Base-by-base conservation (phyloP, 345 rosid species). In the Eucalyptus rudis region DNA sequence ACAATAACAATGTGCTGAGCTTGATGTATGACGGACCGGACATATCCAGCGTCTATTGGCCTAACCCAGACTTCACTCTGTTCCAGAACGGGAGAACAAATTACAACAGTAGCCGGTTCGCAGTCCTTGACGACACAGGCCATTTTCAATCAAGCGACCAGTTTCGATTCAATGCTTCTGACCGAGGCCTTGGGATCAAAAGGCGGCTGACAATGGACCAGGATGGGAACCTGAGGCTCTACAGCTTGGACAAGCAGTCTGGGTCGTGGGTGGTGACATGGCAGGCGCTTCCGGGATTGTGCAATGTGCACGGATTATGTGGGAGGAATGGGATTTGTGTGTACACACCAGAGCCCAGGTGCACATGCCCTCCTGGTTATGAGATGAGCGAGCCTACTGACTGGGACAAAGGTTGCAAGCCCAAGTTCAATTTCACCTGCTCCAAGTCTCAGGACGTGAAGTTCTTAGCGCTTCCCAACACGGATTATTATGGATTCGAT, bases 341-440 rank as follows among this genome's bases (percentile, higher is more conserved):
- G 47, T 90, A 91, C 87, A 85, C 88, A 15, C 92, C 92, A 0
- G 89, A 4, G 71, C 94, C 93, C 12, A 91, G 90, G 49, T 93
- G 95, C 58, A 87, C 94, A 11, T 93, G 95, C 88, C 93, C 91
- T 49, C 92, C 93, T 10, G 93, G 94, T 10, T 92, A 92, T n/a
- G 91, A 91, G 87, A 71, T 56, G 47, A 36, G 56, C 17, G 91
- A 93, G 20, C 90, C 89, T 1, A 86, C 86, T 49, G 85, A 91
- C 43, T 92, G 94, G 94, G 76, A 84, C 86, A 86, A 90, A 87
- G 95, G 94, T 17, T 94, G 96, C 93, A 91, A 92, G 87, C 92
- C 92, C 8, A 88, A 84, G 88, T 90, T 94, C 87, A 87, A 52
- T 9, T 29, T 24, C 68, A 86, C 88, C 11, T 93, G 93, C 88